A percentile compares a stretch with the other conserved stretches of the same genome.
Evolutionary conservation across 805 yeast genomes (phyloP).

Genomic region (Metschnikowia cerradonensis): DNA sequence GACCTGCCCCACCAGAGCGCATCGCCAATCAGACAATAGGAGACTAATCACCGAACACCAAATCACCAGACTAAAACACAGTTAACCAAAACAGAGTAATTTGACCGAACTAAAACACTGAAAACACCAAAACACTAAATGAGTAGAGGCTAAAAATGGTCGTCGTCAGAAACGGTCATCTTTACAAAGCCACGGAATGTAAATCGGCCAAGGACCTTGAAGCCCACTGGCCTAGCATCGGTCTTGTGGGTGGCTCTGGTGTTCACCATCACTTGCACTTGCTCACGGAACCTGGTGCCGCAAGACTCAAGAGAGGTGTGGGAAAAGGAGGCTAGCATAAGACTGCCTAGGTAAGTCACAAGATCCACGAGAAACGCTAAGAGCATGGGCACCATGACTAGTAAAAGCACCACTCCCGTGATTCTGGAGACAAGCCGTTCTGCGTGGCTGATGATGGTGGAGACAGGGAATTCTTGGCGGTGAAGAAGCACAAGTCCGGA

Average conservation of each 20-base stretch:
- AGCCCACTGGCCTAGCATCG: not conserved
- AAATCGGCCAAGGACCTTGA: not conserved
- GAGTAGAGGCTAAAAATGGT: not conserved
- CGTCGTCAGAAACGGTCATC: slow-evolving; percentile 2
- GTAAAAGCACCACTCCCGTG: not conserved
- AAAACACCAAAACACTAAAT: not conserved
- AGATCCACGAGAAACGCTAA: not conserved
- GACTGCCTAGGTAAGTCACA: slow-evolving; percentile 1
- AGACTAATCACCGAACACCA: no score
- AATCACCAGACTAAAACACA: no score
- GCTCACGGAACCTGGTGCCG: not conserved
- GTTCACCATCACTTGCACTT: not conserved
- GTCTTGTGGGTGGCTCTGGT: not conserved
- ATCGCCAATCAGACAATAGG: not conserved
- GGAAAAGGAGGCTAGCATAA: not conserved
- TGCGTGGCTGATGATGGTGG: not conserved
- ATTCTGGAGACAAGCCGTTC: not conserved
- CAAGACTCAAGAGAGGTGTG: not conserved
- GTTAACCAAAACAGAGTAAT: no score
- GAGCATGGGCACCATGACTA: not conserved
- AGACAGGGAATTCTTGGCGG: not conserved
- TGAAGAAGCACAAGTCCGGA: not conserved
- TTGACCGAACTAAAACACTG: no score
- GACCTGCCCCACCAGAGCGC: not conserved
- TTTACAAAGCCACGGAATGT: not conserved